These are phyloP conservation scores for Elsinoe necatrix DNA, from an alignment of 2,329 filamentous ascomycete genomes.

Conservation along the genomic window DNA sequence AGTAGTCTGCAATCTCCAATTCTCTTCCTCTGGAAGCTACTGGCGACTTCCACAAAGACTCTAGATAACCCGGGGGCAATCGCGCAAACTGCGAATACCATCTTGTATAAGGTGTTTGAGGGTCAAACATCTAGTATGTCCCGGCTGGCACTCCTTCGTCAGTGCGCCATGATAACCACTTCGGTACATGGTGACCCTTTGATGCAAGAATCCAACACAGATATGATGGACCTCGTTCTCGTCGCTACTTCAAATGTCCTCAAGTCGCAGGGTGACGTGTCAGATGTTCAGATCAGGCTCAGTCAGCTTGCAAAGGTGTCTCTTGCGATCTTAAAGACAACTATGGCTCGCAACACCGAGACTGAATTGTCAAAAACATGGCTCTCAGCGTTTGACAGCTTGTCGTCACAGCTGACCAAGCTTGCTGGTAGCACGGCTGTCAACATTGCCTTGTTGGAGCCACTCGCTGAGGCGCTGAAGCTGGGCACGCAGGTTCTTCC, in stretches of 20 bases:
- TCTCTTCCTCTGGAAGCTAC: constrained; percentile 55
- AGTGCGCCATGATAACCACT: constrained; percentile 9
- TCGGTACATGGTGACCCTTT: background rate
- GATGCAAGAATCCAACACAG: background rate
- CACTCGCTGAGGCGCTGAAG: constrained; percentile 13
- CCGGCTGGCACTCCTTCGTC: constrained; percentile 18
- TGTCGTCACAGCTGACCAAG: background rate
- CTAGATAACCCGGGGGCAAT: constrained; percentile 5
- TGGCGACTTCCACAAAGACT: constrained; percentile 30
- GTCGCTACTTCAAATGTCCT: background rate
- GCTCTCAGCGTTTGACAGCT: background rate
- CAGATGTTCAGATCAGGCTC: background rate
- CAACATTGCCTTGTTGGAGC: constrained; percentile 16
- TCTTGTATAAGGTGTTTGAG: constrained; percentile 14
- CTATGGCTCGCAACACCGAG: background rate
- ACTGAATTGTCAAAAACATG: background rate
- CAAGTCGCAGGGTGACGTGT: background rate
- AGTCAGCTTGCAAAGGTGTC: background rate
- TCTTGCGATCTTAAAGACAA: background rate
- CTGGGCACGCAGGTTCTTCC: background rate
- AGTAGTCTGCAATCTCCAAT: constrained; percentile 51
- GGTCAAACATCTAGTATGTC: constrained; percentile 16
- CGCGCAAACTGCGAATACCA: background rate
- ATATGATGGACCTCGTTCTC: background rate
- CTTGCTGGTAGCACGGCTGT: constrained; percentile 15